Percentiles rank a stretch among this genome's conserved stretches.
Conservation (phyloP, 1,139 yeast species). For the Diutina neorugosa region DNA sequence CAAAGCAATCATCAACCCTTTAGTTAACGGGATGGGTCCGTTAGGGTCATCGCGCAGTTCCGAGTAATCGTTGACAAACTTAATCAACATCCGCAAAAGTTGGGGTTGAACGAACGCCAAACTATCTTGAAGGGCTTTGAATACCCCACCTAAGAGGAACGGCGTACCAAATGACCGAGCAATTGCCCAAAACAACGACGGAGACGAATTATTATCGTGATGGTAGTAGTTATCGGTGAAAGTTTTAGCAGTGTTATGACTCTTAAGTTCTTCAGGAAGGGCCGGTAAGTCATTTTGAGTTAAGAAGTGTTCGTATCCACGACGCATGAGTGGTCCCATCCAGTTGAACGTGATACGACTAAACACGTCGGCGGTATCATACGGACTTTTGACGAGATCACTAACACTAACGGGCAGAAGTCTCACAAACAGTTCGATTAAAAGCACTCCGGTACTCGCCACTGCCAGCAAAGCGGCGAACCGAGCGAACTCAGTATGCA, state of each 20-base stretch:
- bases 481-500: conserved; percentile 22
- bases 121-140: conserved; percentile 67
- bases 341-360: conserved; percentile 74
- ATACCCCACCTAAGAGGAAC: conserved; percentile 62
- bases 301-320: conserved; percentile 65
- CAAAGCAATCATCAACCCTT: conserved; percentile 73
- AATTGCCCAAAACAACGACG: conserved; percentile 59
- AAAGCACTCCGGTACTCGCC: conserved; percentile 38
- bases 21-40: conserved; percentile 46
- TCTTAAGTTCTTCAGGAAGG: conserved; percentile 54
- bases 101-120: conserved; percentile 88
- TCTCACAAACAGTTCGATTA: conserved; percentile 25
- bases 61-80: conserved; percentile 71
- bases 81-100: conserved; percentile 59
- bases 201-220: conserved; percentile 17
- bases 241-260: conserved; percentile 33
- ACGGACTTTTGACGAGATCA: conserved; percentile 30
- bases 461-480: conserved; percentile 36
- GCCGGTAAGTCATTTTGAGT: conserved; percentile 73
- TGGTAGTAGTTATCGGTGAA: conserved; percentile 63
- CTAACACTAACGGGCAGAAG: background rate
- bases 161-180: conserved; percentile 58
- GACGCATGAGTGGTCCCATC: conserved; percentile 87
- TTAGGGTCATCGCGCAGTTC: conserved; percentile 20
- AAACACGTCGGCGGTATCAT: conserved; percentile 73